Evolutionary conservation across 371 early-diverging fungal genomes (phyloP).

Genomic region (Dichotomocladium elegans): DNA sequence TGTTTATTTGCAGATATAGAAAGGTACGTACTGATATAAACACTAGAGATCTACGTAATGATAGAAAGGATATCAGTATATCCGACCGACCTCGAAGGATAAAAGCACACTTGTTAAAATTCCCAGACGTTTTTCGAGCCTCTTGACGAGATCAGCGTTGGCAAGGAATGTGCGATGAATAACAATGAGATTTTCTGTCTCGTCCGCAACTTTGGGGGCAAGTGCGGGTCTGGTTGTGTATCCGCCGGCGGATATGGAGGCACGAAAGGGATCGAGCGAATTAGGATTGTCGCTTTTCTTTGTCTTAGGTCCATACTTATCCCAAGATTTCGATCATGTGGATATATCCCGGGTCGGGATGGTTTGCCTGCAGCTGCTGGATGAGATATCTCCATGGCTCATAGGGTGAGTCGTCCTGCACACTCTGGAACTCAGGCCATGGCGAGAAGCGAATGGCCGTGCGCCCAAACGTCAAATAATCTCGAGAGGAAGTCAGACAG

Average conservation of each 20-base stretch:
- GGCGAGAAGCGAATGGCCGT: constrained; percentile 21
- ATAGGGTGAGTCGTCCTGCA: constrained; percentile 28
- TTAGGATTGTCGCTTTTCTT: constrained; percentile 5
- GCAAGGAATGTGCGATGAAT: constrained; percentile 32
- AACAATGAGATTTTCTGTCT: constrained; percentile 21
- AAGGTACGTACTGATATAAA: no score
- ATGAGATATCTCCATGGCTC: constrained; percentile 31
- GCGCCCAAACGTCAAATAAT: constrained; percentile 19
- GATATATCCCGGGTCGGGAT: constrained; percentile 22
- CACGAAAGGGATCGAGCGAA: constrained; percentile 22
- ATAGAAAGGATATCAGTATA: no score
- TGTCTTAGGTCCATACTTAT: constrained; percentile 8
- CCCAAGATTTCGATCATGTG: constrained; percentile 31
- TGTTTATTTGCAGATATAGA: no score
- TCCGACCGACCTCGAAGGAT: constrained; percentile 9
- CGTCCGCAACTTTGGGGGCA: constrained; percentile 19
- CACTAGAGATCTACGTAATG: no score
- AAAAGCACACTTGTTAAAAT: constrained; percentile 23
- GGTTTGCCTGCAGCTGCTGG: constrained; percentile 14
- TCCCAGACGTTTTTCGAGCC: constrained; percentile 20
- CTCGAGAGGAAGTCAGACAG: constrained; percentile 42
- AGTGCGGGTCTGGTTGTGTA: constrained; percentile 13
- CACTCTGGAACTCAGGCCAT: constrained; percentile 16
- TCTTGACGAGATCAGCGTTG: constrained; percentile 29
- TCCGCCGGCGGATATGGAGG: constrained; percentile 23